Evolutionary conservation across 192 early-diverging fungal genomes (phyloP), one percentile per base, ranked within the genome.

Genomic region (Ambispora gerdemannii): DNA sequence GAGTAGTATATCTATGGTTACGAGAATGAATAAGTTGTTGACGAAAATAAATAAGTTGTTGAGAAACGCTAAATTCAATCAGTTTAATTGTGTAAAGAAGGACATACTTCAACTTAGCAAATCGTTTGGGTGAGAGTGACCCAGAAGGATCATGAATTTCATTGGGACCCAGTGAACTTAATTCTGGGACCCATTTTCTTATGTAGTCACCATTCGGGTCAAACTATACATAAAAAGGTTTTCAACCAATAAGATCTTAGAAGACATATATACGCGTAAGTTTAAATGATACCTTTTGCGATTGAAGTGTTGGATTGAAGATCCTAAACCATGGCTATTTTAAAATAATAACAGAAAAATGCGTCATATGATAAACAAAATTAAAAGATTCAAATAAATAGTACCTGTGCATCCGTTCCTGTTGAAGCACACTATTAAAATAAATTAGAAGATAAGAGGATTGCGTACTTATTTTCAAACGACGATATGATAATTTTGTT

Each of bases 151-250:
- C 84, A 67, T 90, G 87, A 51, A 87, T 74, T 17, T 77, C 78
- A 56, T 76, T 75, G 2, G 72, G 76, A 27, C 63, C 70, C 19
- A 89, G 63, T 19, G 25, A 50, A 22, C 50, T 66, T 50, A 91
- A 68, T 74, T 91, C 90, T 2, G 81, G 82, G 3, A 91, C 81
- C 81, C 83, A 91, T 36, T 77, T 75, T 27, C 80, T 75, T 62
- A 90, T 87, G 64, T 81, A 90, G 0, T 72, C 68, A 15, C 85
- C 87, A 20, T 75, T 70, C 3, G 77, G 77, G 73, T 91, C 90
- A 74, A 82, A 89, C 69, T 61, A 30, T 31, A 28, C 3, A 61
- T 22, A 11, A 8, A 61, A 34, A 30, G 51, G 7, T 4, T n/a
- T 7, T n/a, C 4, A 20, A 7, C 7, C 4, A 53, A 4, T 53